Evolutionary conservation across 2,329 filamentous ascomycete genomes (phyloP).

Genomic region (Tolypocladium paradoxum): DNA sequence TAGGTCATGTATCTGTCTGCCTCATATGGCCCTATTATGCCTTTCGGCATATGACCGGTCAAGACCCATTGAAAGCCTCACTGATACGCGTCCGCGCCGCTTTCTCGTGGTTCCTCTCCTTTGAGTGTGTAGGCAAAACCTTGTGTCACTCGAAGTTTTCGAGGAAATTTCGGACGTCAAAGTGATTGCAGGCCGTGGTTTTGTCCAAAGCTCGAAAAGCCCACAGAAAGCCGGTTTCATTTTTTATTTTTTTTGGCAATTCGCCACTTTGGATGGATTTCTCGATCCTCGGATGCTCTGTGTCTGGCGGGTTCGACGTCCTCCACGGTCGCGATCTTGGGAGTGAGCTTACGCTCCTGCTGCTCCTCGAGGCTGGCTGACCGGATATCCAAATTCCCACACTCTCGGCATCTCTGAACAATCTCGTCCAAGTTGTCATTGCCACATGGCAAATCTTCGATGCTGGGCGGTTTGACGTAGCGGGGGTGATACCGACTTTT

Average conservation of each 20-base stretch:
- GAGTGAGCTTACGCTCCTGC: background rate
- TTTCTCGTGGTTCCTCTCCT: background rate
- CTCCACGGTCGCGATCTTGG: constrained; percentile 44
- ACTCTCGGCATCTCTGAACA: background rate
- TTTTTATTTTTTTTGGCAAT: background rate
- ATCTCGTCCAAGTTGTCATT: background rate
- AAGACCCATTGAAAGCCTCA: constrained; percentile 14
- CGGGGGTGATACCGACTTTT: background rate
- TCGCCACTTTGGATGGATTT: constrained; percentile 24
- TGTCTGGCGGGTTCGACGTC: constrained; percentile 30
- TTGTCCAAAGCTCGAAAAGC: constrained; percentile 5
- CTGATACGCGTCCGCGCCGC: constrained; percentile 9
- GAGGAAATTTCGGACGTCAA: constrained; percentile 7
- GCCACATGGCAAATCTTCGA: background rate
- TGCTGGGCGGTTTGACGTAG: background rate
- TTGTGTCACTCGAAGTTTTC: background rate
- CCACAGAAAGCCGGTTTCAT: background rate
- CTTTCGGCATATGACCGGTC: background rate
- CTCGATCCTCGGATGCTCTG: constrained; percentile 23
- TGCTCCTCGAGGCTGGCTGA: background rate
- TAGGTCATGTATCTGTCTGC: constrained; percentile 36
- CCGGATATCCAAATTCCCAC: background rate
- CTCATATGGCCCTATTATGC: constrained; percentile 26
- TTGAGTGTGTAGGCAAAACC: constrained; percentile 5
- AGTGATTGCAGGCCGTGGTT: constrained; percentile 9